phyloP scores from a whole-genome alignment of 139 green algal genomes.

The Spirogloea muscicola region DNA sequence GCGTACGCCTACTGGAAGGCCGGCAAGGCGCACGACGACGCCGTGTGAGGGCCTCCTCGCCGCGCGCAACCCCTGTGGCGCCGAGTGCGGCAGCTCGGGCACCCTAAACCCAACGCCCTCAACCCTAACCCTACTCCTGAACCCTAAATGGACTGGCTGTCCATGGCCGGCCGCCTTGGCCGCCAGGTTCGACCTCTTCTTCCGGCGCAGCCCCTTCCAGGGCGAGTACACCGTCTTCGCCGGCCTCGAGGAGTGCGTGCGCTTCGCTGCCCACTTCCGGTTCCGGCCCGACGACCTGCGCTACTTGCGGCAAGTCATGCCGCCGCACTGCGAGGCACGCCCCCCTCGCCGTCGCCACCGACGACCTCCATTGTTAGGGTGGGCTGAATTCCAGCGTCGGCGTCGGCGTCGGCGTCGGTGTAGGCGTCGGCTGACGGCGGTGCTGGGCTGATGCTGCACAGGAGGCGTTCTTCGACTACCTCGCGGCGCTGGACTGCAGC shows the following conservation, averaged over 20 bases:
- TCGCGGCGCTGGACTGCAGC: slow-evolving; percentile 25
- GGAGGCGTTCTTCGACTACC: slow-evolving; percentile 49
- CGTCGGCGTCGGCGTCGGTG: neutral
- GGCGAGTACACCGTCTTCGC: slow-evolving; percentile 54
- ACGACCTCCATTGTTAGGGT: neutral
- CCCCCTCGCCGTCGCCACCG: neutral
- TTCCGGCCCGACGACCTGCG: slow-evolving; percentile 39
- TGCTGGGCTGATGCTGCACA: too few relatives aligned
- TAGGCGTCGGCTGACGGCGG: too few relatives aligned
- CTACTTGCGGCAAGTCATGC: slow-evolving; percentile 34
- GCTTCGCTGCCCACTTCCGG: slow-evolving; percentile 43
- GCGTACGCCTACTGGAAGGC: slow-evolving; percentile 53
- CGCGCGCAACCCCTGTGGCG: neutral
- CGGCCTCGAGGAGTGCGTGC: slow-evolving; percentile 48
- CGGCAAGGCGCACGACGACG: slow-evolving; percentile 30
- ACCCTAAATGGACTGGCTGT: neutral
- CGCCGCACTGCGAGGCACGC: slow-evolving; percentile 24
- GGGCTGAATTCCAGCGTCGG: neutral
- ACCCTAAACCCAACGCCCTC: neutral
- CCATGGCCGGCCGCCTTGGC: too few relatives aligned
- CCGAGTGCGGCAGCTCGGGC: neutral
- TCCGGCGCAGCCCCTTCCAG: slow-evolving; percentile 50
- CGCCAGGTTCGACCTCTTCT: slow-evolving; percentile 51
- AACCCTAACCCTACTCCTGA: neutral
- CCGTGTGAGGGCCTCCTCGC: slow-evolving; percentile 22